A percentile compares a stretch with the other conserved stretches of the same genome.
Evolutionary conservation across 371 early-diverging fungal genomes (phyloP).

Genomic region (Nematocida sp.): DNA sequence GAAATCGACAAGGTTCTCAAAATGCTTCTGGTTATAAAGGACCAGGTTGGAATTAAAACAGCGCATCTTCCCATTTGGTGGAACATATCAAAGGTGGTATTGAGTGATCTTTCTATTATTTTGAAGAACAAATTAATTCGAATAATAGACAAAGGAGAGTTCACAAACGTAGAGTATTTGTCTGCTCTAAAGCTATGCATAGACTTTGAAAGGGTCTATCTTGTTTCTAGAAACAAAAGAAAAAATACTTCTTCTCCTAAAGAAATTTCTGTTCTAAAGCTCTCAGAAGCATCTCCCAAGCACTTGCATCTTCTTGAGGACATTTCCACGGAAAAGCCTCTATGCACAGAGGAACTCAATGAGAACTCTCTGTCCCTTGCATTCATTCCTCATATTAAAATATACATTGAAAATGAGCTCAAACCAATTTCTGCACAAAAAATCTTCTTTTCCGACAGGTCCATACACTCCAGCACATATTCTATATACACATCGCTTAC

Average conservation of each 20-base stretch:
- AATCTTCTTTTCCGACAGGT: conserved; percentile 6
- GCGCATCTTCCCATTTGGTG: conserved; percentile 55
- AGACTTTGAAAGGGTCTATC: conserved; percentile 45
- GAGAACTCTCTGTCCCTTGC: conserved; percentile 30
- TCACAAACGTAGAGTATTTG: conserved; percentile 20
- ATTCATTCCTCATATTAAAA: conserved; percentile 44
- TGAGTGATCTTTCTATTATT: conserved; percentile 31
- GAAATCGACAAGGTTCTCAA: conserved; percentile 6
- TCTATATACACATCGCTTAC: conserved; percentile 25
- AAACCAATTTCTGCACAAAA: neutral
- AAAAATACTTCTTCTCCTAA: neutral
- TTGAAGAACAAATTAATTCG: conserved; percentile 45
- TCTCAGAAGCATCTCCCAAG: conserved; percentile 20
- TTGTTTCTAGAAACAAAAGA: neutral
- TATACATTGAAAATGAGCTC: conserved; percentile 27
- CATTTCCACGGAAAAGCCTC: conserved; percentile 38
- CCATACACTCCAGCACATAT: conserved; percentile 33
- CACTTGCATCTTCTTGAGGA: conserved; percentile 45
- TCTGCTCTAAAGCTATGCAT: conserved; percentile 12
- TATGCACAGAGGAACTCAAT: conserved; percentile 25
- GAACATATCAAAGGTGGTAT: conserved; percentile 50
- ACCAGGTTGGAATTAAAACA: conserved; percentile 43
- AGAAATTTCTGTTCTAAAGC: conserved; percentile 11
- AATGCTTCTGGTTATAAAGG: conserved; percentile 34
- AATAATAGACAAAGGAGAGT: conserved; percentile 20